Percentiles rank a stretch among this genome's conserved stretches.
Conservation (phyloP, 306 rosid species). For the Leucaena leucocephala region DNA sequence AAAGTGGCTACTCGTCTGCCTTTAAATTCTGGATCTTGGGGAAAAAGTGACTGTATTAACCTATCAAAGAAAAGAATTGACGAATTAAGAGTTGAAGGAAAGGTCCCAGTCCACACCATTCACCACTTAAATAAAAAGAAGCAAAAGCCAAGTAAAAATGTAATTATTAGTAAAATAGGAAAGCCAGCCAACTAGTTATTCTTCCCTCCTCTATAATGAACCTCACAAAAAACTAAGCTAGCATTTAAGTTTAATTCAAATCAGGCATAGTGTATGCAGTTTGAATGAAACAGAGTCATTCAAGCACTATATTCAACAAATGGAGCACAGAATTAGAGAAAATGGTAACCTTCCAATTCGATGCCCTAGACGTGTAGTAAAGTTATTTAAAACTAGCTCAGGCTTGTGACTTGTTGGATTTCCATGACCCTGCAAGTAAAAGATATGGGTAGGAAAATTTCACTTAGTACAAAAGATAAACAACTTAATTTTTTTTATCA, state of each 20-base stretch:
- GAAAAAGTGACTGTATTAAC: constrained; percentile 81
- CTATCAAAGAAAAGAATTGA: constrained; percentile 47
- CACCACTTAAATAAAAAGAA: background rate
- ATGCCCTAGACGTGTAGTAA: constrained; percentile 84
- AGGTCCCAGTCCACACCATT: constrained; percentile 26
- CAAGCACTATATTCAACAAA: constrained; percentile 16
- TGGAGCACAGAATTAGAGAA: constrained; percentile 2
- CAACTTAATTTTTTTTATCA: background rate
- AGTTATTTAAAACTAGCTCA: constrained; percentile 82
- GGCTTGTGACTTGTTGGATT: constrained; percentile 87
- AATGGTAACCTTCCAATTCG: constrained; percentile 81
- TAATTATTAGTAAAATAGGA: constrained; percentile 5
- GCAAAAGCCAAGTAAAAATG: constrained; percentile 12
- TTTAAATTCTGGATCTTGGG: constrained; percentile 84
- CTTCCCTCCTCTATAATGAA: background rate
- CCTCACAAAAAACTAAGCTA: constrained; percentile 13
- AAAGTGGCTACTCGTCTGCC: constrained; percentile 92
- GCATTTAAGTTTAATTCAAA: constrained; percentile 11
- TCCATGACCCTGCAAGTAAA: constrained; percentile 79
- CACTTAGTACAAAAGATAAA: constrained; percentile 4
- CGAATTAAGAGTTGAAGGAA: constrained; percentile 19
- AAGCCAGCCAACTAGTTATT: constrained; percentile 12
- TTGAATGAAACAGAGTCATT: background rate
- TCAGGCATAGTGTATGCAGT: constrained; percentile 15
- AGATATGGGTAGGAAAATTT: constrained; percentile 2